A percentile compares a stretch with the other conserved stretches of the same genome.
Conservation (phyloP, 257 asterid species). For the Coffea canephora region DNA sequence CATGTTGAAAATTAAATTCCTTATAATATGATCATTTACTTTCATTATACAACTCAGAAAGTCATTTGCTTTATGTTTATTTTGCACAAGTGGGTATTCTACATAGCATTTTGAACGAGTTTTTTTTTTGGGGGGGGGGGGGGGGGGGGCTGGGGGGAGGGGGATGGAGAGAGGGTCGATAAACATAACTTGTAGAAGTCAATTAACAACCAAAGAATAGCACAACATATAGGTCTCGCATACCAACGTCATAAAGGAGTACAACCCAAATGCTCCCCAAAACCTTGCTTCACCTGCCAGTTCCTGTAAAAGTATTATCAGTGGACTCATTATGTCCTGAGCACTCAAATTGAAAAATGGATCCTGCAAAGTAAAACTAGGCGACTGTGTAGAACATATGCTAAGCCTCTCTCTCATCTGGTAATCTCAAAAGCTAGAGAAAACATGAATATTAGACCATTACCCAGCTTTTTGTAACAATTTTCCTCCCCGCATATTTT, state of each 20-base stretch:
- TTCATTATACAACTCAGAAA: no score
- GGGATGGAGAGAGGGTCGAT: neutral
- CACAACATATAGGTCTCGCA: constrained; percentile 17
- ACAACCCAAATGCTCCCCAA: constrained; percentile 99
- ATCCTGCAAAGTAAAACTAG: constrained; percentile 5
- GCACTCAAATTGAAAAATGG: constrained; percentile 11
- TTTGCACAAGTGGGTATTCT: no score
- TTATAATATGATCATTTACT: neutral
- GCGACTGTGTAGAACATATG: neutral
- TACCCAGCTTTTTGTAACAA: neutral
- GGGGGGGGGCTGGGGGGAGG: neutral
- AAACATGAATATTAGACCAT: neutral
- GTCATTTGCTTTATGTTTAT: no score
- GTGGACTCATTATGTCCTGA: constrained; percentile 14
- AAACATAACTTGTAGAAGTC: neutral
- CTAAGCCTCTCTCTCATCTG: neutral
- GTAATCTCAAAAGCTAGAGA: neutral
- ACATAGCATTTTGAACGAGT: neutral
- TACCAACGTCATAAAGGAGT: constrained; percentile 77
- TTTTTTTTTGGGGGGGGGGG: neutral
- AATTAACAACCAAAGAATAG: neutral
- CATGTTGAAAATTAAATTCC: constrained; percentile 12
- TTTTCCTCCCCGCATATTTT: neutral
- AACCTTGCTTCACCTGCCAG: constrained; percentile 80
- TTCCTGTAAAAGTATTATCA: constrained; percentile 48